Base-by-base conservation (phyloP, 2,329 filamentous ascomycete genomes). In the Epichloe sp. region DNA sequence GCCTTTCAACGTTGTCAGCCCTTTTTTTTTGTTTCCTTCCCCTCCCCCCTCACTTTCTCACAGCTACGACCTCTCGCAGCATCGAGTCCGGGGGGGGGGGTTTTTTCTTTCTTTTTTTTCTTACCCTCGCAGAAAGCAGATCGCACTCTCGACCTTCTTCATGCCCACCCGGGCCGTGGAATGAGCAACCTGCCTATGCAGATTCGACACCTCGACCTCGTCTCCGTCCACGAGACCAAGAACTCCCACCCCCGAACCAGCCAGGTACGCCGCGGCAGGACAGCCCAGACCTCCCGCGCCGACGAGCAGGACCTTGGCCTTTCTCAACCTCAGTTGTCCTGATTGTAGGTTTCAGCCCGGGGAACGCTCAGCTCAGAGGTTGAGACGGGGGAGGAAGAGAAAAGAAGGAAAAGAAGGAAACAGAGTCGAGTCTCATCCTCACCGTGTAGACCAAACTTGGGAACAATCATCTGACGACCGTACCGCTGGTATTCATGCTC, bases 161-260 rank as follows among this genome's bases (percentile, higher is more conserved):
- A 79, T 79, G 11, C 87, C 87, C 4, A 94, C 80, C 48, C 80
- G 79, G 3, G 72, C 70, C 0, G 82, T 86, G 3, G 77, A 76
- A 64, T 98, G 91, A 35, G 89, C 78, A 48, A 97, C 81, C 68
- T 98, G 93, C 0, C 93, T 83, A 70, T 97, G 93, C 14, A 98
- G 74, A 63, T 98, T 98, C 31, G 89, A 95, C 15, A 77, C 71
- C 63, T 97, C 93, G 34, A 98, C 91, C 0, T 74, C 74, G 67
- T 98, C 93, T 3, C 86, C 89, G 63, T 98, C 93, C 23, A 93
- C 79, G 7, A 98, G 71, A 0, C 91, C 90, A 17, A 98, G 68
- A 0, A 76, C 86, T 8, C 90, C 89, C 1, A 96, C 77, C 0
- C 93, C 93, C 1, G 93, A 86, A 21, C 88, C 91, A 10, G 89